These are phyloP conservation scores for Penicillium sp. DNA, from an alignment of 2,329 filamentous ascomycete genomes.

Conservation along the genomic window DNA sequence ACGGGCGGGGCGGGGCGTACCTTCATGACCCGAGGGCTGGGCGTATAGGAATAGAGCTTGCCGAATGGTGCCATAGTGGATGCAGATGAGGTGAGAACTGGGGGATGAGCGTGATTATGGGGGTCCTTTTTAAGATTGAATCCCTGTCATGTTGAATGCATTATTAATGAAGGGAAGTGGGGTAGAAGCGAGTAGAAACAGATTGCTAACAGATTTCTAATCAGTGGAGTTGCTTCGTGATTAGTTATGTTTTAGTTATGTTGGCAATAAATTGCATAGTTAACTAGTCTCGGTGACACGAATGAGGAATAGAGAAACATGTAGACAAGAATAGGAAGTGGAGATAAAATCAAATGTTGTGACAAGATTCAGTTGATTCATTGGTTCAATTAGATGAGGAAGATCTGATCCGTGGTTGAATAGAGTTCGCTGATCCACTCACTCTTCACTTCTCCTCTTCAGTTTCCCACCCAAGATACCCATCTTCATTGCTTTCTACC, in stretches of 20 bases:
- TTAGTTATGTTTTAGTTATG: too few species aligned
- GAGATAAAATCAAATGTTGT: too few species aligned
- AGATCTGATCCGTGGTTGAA: too few species aligned
- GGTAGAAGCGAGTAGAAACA: constrained; percentile 12
- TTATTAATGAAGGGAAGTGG: constrained; percentile 3
- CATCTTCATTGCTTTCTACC: constrained; percentile 24
- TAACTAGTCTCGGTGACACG: neutral
- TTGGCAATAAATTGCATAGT: too few species aligned
- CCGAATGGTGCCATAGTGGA: constrained; percentile 24
- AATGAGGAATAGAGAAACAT: too few species aligned
- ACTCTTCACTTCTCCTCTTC: constrained; percentile 9
- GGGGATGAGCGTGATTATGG: neutral
- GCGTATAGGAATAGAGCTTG: constrained; percentile 20
- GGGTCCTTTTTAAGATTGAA: neutral
- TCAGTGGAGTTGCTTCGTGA: neutral
- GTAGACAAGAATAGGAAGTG: neutral
- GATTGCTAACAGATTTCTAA: constrained; percentile 17
- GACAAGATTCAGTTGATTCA: neutral
- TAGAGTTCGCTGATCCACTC: neutral
- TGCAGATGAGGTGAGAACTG: constrained; percentile 8
- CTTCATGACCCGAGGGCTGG: constrained; percentile 23
- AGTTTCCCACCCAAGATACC: constrained; percentile 32
- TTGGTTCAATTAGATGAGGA: too few species aligned
- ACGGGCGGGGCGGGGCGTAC: constrained; percentile 1
- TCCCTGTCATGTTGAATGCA: neutral